phyloP scores from a whole-genome alignment of 2,329 filamentous ascomycete genomes.

The Parastagonospora nodorum region DNA sequence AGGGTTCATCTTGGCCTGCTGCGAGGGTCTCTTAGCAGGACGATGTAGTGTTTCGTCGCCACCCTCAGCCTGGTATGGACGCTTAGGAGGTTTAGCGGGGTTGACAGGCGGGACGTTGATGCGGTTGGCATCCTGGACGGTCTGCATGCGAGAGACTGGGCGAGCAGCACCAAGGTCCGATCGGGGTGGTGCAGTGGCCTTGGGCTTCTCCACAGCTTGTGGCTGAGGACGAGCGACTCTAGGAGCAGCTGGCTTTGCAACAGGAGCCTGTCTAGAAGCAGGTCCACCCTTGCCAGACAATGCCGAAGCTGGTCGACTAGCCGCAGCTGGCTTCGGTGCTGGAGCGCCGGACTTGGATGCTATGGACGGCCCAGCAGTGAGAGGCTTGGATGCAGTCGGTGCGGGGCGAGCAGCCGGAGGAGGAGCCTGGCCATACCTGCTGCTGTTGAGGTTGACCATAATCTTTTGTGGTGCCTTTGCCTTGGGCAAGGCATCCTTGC shows the following conservation, averaged over 20 bases:
- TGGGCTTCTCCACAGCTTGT: slow-evolving; percentile 72
- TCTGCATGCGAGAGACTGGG: slow-evolving; percentile 65
- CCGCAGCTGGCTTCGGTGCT: slow-evolving; percentile 58
- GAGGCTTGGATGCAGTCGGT: slow-evolving; percentile 18
- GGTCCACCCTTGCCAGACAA: slow-evolving; percentile 27
- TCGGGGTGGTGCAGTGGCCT: slow-evolving; percentile 45
- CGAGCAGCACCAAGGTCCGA: slow-evolving; percentile 57
- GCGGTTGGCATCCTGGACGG: slow-evolving; percentile 64
- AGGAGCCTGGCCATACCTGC: slow-evolving; percentile 42
- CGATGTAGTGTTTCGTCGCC: slow-evolving; percentile 63
- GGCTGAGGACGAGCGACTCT: slow-evolving; percentile 38
- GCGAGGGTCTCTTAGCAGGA: slow-evolving; percentile 42
- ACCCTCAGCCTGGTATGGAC: slow-evolving; percentile 73
- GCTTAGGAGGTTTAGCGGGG: slow-evolving; percentile 75
- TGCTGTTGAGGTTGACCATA: slow-evolving; percentile 68
- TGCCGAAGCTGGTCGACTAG: slow-evolving; percentile 36
- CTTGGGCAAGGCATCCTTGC: slow-evolving; percentile 64
- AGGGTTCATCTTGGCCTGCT: slow-evolving; percentile 53
- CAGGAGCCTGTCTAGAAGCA: slow-evolving; percentile 25
- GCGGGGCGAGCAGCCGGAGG: slow-evolving; percentile 63
- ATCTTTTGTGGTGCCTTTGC: slow-evolving; percentile 68
- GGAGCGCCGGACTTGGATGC: slow-evolving; percentile 50
- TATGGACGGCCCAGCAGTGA: slow-evolving; percentile 31
- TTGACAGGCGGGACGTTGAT: slow-evolving; percentile 61
- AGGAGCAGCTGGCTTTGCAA: slow-evolving; percentile 31